Evolutionary conservation across 257 asterid species (phyloP).

Genomic region (Salvia miltiorrhiza): DNA sequence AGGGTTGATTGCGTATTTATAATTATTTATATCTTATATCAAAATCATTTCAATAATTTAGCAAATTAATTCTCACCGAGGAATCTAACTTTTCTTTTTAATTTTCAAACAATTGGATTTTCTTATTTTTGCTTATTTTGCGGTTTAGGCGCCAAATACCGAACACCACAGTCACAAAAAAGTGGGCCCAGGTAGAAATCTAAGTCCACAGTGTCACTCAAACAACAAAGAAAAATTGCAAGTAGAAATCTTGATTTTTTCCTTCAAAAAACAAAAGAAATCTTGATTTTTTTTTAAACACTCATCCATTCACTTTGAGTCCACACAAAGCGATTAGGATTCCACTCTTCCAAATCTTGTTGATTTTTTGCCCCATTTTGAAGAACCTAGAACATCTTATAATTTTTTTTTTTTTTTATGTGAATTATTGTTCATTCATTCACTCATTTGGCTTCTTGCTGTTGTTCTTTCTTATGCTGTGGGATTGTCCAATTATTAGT

Average conservation of each 20-base stretch:
- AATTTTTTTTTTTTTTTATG: not conserved
- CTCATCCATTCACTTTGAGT: slow-evolving; percentile 46
- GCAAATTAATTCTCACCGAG: not conserved
- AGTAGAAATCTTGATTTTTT: not conserved
- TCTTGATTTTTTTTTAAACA: not conserved
- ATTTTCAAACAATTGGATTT: not conserved
- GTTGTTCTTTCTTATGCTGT: slow-evolving; percentile 20
- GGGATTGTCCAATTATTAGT: slow-evolving; percentile 24
- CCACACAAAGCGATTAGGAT: slow-evolving; percentile 46
- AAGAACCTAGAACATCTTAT: slow-evolving; percentile 23
- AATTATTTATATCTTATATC: no score
- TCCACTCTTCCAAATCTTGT: slow-evolving; percentile 20
- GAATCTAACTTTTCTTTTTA: slow-evolving; percentile 13
- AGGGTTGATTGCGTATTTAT: no score
- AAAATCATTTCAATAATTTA: no score
- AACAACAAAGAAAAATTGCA: slow-evolving; percentile 10
- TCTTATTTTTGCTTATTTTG: not conserved
- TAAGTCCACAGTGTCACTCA: slow-evolving; percentile 30
- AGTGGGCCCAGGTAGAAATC: slow-evolving; percentile 38
- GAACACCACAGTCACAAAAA: not conserved
- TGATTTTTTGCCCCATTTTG: not conserved
- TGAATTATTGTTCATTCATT: slow-evolving; percentile 24
- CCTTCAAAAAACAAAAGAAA: no score
- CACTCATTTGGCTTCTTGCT: slow-evolving; percentile 25
- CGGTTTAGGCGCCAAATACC: slow-evolving; percentile 33